These are phyloP conservation scores for Beauveria medogensis DNA, from an alignment of 2,329 filamentous ascomycete species.

Conservation along the genomic window DNA sequence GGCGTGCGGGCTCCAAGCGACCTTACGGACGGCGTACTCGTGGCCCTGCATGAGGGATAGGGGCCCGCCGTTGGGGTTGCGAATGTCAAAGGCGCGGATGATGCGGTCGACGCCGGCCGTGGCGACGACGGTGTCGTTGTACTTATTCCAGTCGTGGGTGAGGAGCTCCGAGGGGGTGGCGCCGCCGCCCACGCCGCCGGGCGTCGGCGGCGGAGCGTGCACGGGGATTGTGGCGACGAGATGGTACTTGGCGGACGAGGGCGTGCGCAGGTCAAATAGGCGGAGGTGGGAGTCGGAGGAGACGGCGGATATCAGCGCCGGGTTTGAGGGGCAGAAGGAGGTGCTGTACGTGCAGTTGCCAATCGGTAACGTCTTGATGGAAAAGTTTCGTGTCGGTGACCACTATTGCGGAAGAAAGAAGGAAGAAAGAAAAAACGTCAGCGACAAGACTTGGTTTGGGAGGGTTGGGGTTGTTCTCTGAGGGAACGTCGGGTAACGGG, in stretches of 20 bases:
- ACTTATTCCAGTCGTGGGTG: constrained; percentile 99
- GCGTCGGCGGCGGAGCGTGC: constrained; percentile 46
- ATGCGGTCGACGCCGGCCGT: constrained; percentile 82
- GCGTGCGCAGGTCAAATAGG: constrained; percentile 85
- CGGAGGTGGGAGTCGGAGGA: constrained; percentile 83
- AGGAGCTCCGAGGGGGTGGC: constrained; percentile 62
- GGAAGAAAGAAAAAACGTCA: background rate
- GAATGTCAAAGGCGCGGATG: constrained; percentile 84
- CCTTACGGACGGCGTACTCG: constrained; percentile 77
- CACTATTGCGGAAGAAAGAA: constrained; percentile 42
- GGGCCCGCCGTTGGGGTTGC: constrained; percentile 65
- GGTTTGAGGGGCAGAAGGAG: constrained; percentile 83
- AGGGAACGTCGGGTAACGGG: background rate
- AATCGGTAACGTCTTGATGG: constrained; percentile 78
- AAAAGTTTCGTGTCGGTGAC: constrained; percentile 69
- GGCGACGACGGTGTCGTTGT: constrained; percentile 74
- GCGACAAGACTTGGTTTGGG: background rate
- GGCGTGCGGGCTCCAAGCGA: constrained; percentile 93
- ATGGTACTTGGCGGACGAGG: constrained; percentile 79
- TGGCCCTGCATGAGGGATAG: constrained; percentile 72
- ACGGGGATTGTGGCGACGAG: constrained; percentile 76
- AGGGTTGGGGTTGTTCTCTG: background rate
- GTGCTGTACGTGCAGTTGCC: constrained; percentile 92
- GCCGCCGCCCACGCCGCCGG: constrained; percentile 24
- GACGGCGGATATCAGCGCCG: constrained; percentile 77